phyloP scores from a whole-genome alignment of 2,329 filamentous ascomycete species.

The Arthrobotrys musiformis region DNA sequence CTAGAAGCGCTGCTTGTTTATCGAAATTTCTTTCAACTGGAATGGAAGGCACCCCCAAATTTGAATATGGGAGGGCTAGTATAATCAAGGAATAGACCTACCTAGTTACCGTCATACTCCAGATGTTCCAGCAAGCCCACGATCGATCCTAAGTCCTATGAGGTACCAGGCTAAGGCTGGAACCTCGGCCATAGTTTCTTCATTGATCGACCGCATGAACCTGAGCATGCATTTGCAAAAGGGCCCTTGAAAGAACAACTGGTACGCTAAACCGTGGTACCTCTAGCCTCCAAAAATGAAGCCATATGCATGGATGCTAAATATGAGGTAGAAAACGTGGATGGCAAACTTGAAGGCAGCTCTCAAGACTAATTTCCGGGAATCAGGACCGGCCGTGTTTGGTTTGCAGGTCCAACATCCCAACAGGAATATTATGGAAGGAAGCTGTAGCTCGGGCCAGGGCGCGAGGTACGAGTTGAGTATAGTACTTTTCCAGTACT shows the following conservation, averaged over 20 bases:
- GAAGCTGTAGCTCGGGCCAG: conserved; percentile 6
- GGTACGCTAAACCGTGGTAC: not conserved
- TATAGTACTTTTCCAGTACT: not conserved
- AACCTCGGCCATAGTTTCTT: not conserved
- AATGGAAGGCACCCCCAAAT: not conserved
- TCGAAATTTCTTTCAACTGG: not conserved
- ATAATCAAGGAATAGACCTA: not conserved
- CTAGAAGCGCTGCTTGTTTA: not conserved
- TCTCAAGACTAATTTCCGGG: conserved; percentile 22
- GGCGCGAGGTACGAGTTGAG: not conserved
- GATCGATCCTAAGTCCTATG: not conserved
- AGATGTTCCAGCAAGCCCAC: not conserved
- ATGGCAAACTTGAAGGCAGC: conserved; percentile 4
- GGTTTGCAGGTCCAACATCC: conserved; percentile 38
- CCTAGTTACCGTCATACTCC: not conserved
- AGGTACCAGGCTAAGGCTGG: not conserved
- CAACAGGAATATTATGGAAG: conserved; percentile 21
- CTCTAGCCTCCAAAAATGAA: not conserved
- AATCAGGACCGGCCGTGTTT: conserved; percentile 49
- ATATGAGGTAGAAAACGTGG: conserved; percentile 15
- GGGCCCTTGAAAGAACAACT: not conserved
- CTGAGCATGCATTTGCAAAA: not conserved
- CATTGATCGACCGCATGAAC: not conserved
- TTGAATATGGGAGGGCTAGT: not conserved
- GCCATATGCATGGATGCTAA: not conserved